phyloP scores from a whole-genome alignment of 352 stramenopile species.

The Phytophthora litchii region DNA sequence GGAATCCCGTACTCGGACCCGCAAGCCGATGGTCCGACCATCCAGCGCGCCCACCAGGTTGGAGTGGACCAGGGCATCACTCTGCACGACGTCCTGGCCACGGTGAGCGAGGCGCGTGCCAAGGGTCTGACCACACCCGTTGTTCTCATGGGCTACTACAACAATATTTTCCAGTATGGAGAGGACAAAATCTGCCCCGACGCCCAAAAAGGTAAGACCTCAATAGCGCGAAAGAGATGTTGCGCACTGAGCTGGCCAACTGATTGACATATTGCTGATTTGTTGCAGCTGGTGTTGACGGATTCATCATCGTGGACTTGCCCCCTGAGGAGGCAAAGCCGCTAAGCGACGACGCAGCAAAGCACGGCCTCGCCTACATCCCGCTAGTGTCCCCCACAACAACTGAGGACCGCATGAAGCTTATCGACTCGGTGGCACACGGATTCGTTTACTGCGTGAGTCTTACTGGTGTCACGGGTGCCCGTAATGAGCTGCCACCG shows the following conservation, averaged over 20 bases:
- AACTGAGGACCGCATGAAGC: constrained; percentile 93
- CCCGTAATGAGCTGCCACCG: constrained; percentile 86
- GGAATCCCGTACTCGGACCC: constrained; percentile 99
- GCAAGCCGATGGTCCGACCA: constrained; percentile 97
- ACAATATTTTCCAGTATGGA: constrained; percentile 98
- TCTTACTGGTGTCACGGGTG: constrained; percentile 94
- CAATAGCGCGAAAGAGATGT: constrained; percentile 8
- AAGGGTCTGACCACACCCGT: constrained; percentile 95
- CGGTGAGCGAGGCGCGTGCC: constrained; percentile 89
- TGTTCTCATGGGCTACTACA: constrained; percentile 99
- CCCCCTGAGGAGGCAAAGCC: constrained; percentile 94
- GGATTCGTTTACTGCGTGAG: constrained; percentile 91
- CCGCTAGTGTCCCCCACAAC: constrained; percentile 97
- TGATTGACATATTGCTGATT: constrained; percentile 1
- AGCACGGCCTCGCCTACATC: constrained; percentile 94
- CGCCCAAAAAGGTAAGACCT: constrained; percentile 61
- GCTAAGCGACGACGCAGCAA: constrained; percentile 91
- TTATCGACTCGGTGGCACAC: constrained; percentile 72
- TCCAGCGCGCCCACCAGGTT: constrained; percentile 95
- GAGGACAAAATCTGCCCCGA: constrained; percentile 91
- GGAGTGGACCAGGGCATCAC: constrained; percentile 95
- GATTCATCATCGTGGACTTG: constrained; percentile 99
- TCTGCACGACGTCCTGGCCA: constrained; percentile 93
- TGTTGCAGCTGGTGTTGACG: constrained; percentile 89
- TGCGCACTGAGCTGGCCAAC: background rate